Conservation (phyloP, 2,329 filamentous ascomycete species). For the Fusarium nygamai region DNA sequence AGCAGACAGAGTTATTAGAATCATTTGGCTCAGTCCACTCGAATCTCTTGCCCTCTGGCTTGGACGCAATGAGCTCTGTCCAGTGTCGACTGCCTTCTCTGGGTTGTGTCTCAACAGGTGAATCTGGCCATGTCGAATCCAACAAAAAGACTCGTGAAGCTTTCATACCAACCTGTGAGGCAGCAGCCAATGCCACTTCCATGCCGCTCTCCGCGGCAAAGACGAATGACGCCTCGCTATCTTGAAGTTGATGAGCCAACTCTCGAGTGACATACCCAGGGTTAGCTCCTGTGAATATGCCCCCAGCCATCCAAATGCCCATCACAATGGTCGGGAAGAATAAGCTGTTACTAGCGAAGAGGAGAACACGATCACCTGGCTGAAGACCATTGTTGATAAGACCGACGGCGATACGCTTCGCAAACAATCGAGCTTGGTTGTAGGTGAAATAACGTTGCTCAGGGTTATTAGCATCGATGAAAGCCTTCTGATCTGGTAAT, state of each 20-base stretch:
- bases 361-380: constrained; percentile 74
- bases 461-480: constrained; percentile 73
- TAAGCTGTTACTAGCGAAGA: constrained; percentile 79
- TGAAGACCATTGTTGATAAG: constrained; percentile 71
- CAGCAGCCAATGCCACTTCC: constrained; percentile 73
- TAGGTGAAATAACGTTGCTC: constrained; percentile 74
- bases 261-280: constrained; percentile 74
- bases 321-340: constrained; percentile 77
- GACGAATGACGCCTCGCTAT: constrained; percentile 74
- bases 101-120: constrained; percentile 31
- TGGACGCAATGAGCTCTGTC: constrained; percentile 67
- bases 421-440: constrained; percentile 72
- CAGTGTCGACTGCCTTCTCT: constrained; percentile 60
- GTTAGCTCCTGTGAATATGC: constrained; percentile 81
- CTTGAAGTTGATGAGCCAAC: constrained; percentile 77
- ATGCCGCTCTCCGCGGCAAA: constrained; percentile 70
- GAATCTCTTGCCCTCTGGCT: constrained; percentile 64
- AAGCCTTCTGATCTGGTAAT: constrained; percentile 57
- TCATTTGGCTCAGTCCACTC: constrained; percentile 68
- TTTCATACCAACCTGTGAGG: constrained; percentile 64
- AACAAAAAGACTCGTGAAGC: constrained; percentile 71
- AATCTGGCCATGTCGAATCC: constrained; percentile 64
- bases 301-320: constrained; percentile 80
- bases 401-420: constrained; percentile 77
- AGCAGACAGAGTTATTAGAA: constrained; percentile 65